Base-by-base conservation (phyloP, 106 monocot species). In the Triglochin maritima region DNA sequence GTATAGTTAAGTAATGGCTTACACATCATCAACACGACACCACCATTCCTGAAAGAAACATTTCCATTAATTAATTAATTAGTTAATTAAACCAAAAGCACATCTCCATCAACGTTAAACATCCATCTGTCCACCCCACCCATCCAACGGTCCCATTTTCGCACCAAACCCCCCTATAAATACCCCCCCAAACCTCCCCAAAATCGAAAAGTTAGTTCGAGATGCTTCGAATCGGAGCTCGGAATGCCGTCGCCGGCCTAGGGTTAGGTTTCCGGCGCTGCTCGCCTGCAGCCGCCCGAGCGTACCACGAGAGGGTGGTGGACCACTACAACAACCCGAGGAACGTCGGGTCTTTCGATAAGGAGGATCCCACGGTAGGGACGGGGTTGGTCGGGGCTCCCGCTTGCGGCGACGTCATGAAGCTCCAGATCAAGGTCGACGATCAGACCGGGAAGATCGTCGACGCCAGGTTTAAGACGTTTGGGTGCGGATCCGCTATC, bases 391-490 rank as follows among this genome's bases (percentile, higher is more conserved):
- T 91, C 2, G 87, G 90, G 3, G 87, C 90, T 0, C 87, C 90
- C 53, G 90, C 90, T 13, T 87, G 90, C 64, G 90, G 90, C 10
- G 90, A 91, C 57, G 90, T 87, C 51, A 91, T 91, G 90, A 91
- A 87, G 78, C 80, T 92, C 47, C 91, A 92, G 79, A 92, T 87
- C 59, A 87, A 72, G 87, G 85, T 92, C 63, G 91, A 92, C 48
- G 78, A 87, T 9, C 65, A 52, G 29, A 59, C 82, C 9, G 91
- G 91, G 2, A 82, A 85, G 74, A 92, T 92, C 66, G 77, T 81
- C 4, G 91, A 92, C 56, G 91, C 91, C 10, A 78, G 87, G 56
- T 92, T 92, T 71, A 92, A 92, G 82, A 92, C 91, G 54, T 92
- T 92, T 57, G 91, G 91, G 3, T 92, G 91, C 64, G 91, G 91